Percentiles rank a stretch among this genome's conserved stretches.
These are phyloP conservation scores for Brettanomyces bruxellensis DNA, from an alignment of 805 yeast species.

Conservation along the genomic window DNA sequence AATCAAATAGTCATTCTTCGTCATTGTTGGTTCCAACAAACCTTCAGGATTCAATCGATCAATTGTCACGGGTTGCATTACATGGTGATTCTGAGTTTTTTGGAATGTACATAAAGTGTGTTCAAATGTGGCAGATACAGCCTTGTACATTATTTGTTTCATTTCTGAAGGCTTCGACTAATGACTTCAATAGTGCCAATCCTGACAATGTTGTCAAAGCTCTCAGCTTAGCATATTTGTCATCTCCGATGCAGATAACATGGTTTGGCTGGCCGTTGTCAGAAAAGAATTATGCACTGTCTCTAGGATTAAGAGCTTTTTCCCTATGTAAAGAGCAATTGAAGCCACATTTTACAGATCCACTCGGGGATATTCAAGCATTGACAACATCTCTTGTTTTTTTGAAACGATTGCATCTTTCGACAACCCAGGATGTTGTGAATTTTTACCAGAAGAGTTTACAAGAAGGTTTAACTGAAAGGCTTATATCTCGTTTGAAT, in stretches of 20 bases:
- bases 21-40: conserved; percentile 6
- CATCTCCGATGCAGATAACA: conserved; percentile 17
- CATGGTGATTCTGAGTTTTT: conserved; percentile 16
- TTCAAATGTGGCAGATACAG: conserved; percentile 24
- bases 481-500: conserved; percentile 7
- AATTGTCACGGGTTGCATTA: conserved; percentile 10
- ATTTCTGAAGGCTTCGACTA: conserved; percentile 6
- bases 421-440: conserved; percentile 1
- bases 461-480: conserved; percentile 3
- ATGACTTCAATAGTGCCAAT: conserved; percentile 4
- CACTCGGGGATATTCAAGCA: conserved; percentile 12
- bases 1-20: background rate
- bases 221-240: conserved; percentile 16
- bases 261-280: conserved; percentile 19
- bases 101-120: conserved; percentile 18
- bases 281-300: conserved; percentile 5
- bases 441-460: conserved; percentile 2
- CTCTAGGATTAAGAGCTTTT: background rate
- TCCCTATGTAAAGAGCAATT: background rate
- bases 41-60: conserved; percentile 1
- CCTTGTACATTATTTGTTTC: conserved; percentile 18
- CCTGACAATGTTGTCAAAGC: conserved; percentile 14
- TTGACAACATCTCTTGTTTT: conserved; percentile 15
- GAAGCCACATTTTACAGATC: conserved; percentile 5
- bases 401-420: conserved; percentile 11